A percentile compares a stretch with the other conserved stretches of the same genome.
phyloP scores from a whole-genome alignment of 1,139 yeast genomes.

The Yamadazyma dendronema region DNA sequence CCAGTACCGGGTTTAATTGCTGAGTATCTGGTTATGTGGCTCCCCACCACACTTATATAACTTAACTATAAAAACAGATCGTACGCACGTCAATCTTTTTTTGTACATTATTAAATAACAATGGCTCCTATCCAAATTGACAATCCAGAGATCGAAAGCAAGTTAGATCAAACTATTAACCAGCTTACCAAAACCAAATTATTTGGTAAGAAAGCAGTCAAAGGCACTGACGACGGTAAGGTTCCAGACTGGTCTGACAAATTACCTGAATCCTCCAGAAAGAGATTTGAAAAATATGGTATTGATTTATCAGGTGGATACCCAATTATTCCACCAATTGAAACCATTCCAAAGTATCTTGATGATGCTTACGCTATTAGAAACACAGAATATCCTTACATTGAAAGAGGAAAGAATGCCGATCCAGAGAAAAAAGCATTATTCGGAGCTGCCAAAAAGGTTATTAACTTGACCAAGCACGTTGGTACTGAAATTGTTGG shows the following conservation, averaged over 20 bases:
- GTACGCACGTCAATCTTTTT: too few relatives aligned
- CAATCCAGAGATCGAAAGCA: not conserved
- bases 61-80: too few relatives aligned
- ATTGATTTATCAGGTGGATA: slow-evolving; percentile 35
- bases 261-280: slow-evolving; percentile 18
- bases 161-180: slow-evolving; percentile 6
- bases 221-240: slow-evolving; percentile 3
- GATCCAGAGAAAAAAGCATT: slow-evolving; percentile 54
- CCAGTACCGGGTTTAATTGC: too few relatives aligned
- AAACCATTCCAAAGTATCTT: slow-evolving; percentile 45
- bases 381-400: slow-evolving; percentile 36
- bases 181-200: slow-evolving; percentile 5
- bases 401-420: slow-evolving; percentile 48
- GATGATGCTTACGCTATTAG: slow-evolving; percentile 52
- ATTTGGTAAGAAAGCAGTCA: slow-evolving; percentile 4
- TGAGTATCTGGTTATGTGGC: too few relatives aligned
- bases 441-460: slow-evolving; percentile 52
- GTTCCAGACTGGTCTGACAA: slow-evolving; percentile 16
- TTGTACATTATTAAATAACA: too few relatives aligned
- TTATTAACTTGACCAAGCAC: slow-evolving; percentile 44
- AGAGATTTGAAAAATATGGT: slow-evolving; percentile 27
- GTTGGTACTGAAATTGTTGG: slow-evolving; percentile 60
- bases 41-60: too few relatives aligned
- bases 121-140: slow-evolving; percentile 11
- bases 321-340: slow-evolving; percentile 25